These are phyloP conservation scores for Entelexis paramagnoliae DNA, from an alignment of 1,139 yeast species.

Conservation along the genomic window DNA sequence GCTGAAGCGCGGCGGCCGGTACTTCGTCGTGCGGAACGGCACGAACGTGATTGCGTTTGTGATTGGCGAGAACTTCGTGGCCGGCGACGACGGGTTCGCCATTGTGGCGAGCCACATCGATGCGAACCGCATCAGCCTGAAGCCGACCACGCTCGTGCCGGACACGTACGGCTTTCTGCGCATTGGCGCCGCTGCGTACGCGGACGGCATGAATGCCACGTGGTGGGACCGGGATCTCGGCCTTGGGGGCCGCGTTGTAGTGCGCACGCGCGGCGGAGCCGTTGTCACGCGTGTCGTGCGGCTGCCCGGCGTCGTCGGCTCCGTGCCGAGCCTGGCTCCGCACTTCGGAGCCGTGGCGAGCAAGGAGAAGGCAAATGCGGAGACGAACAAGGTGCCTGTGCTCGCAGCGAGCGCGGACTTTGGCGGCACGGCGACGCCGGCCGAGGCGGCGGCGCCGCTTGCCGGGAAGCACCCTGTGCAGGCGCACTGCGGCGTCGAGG, in stretches of 20 bases:
- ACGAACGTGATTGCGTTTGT: constrained; percentile 83
- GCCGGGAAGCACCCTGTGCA: constrained; percentile 26
- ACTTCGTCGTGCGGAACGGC: constrained; percentile 67
- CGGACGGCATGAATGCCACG: constrained; percentile 62
- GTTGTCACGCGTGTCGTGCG: constrained; percentile 53
- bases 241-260: constrained; percentile 83
- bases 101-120: constrained; percentile 66
- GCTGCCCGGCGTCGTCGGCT: constrained; percentile 69
- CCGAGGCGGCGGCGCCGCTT: constrained; percentile 55
- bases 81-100: constrained; percentile 74
- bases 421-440: constrained; percentile 45
- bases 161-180: constrained; percentile 64
- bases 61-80: constrained; percentile 59
- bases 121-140: constrained; percentile 76
- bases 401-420: constrained; percentile 46
- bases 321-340: constrained; percentile 89
- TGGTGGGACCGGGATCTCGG: constrained; percentile 89
- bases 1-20: constrained; percentile 51
- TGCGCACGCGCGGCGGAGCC: constrained; percentile 26
- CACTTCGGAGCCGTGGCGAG: constrained; percentile 65
- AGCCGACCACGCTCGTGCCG: constrained; percentile 64
- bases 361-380: constrained; percentile 72
- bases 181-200: constrained; percentile 91
- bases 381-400: constrained; percentile 76
- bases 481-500: constrained; percentile 40